Conservation (phyloP, 495 filamentous ascomycete species). For the Penicillium turbatum region DNA sequence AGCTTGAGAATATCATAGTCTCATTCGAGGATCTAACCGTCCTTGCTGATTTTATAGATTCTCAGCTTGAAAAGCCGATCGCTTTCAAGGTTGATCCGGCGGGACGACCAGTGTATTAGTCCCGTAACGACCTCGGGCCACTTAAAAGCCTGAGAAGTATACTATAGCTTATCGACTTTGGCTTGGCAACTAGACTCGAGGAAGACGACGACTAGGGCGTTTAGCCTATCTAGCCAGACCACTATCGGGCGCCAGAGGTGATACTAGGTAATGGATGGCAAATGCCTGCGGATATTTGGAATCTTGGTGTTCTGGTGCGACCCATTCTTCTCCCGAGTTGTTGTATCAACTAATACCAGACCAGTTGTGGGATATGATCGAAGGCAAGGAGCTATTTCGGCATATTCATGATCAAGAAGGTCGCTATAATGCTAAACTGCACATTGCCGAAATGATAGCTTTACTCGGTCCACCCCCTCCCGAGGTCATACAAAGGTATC, state of each 20-base stretch:
- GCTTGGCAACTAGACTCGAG: slow-evolving; percentile 65
- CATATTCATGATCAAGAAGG: slow-evolving; percentile 30
- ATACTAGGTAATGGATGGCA: slow-evolving; percentile 41
- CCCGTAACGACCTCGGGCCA: slow-evolving; percentile 39
- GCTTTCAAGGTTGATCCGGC: slow-evolving; percentile 34
- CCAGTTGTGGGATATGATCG: slow-evolving; percentile 48
- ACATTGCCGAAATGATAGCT: slow-evolving; percentile 43
- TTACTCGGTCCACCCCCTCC: slow-evolving; percentile 43
- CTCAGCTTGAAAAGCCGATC: slow-evolving; percentile 36
- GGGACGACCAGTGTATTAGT: slow-evolving; percentile 36
- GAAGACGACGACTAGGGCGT: slow-evolving; percentile 34
- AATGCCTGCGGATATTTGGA: slow-evolving; percentile 42
- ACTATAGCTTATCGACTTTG: slow-evolving; percentile 82
- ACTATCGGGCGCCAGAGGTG: slow-evolving; percentile 45
- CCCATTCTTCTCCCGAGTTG: slow-evolving; percentile 15
- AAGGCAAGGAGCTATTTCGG: slow-evolving; percentile 42
- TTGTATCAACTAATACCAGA: slow-evolving; percentile 23
- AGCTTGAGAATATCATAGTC: slow-evolving; percentile 46
- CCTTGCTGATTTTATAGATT: slow-evolving; percentile 37
- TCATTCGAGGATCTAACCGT: slow-evolving; percentile 42
- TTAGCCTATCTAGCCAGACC: slow-evolving; percentile 42
- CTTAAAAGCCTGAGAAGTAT: slow-evolving; percentile 32
- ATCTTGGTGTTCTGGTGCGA: slow-evolving; percentile 44
- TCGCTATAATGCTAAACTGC: slow-evolving; percentile 32
- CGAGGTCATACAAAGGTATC: slow-evolving; percentile 41